Percentiles rank a stretch among this genome's conserved stretches.
phyloP scores from a whole-genome alignment of 371 early-diverging fungal species.

The Smittium mucronatum region DNA sequence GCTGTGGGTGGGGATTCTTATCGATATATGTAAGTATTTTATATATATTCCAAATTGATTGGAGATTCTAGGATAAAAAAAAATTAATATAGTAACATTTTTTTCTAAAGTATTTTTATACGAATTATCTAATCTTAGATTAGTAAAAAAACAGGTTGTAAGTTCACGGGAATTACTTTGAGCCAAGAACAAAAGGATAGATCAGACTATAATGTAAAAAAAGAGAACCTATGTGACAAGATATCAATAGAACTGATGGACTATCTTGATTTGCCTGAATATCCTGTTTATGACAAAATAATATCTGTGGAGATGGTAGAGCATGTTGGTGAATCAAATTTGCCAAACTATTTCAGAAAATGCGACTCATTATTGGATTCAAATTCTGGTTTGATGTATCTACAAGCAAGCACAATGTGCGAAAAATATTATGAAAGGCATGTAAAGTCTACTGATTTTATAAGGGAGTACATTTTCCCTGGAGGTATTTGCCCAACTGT shows the following conservation, averaged over 20 bases:
- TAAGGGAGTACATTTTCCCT: conserved; percentile 59
- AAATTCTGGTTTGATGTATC: conserved; percentile 36
- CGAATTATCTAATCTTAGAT: too few relatives aligned
- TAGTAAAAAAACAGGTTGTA: conserved; percentile 36
- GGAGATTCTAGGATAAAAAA: too few relatives aligned
- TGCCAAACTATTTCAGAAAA: conserved; percentile 42
- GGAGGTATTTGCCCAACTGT: conserved; percentile 54
- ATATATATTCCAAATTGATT: neutral
- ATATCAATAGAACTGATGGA: conserved; percentile 45
- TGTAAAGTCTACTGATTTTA: conserved; percentile 42
- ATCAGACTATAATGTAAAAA: conserved; percentile 43
- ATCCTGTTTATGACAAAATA: conserved; percentile 40
- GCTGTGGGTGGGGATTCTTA: conserved; percentile 57
- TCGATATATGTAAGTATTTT: conserved; percentile 37
- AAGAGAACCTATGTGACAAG: conserved; percentile 34
- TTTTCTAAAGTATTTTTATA: too few relatives aligned
- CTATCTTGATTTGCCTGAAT: conserved; percentile 42
- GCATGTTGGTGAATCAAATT: conserved; percentile 51
- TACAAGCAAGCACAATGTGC: conserved; percentile 48
- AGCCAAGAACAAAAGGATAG: conserved; percentile 44
- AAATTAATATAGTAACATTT: too few relatives aligned
- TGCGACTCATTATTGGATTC: conserved; percentile 40
- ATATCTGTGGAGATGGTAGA: conserved; percentile 60
- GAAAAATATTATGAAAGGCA: conserved; percentile 46
- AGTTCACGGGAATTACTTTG: conserved; percentile 47